Percentiles rank a stretch among this genome's conserved stretches.
Evolutionary conservation across 805 yeast species (phyloP).

Genomic region (Yarrowia osloensis): DNA sequence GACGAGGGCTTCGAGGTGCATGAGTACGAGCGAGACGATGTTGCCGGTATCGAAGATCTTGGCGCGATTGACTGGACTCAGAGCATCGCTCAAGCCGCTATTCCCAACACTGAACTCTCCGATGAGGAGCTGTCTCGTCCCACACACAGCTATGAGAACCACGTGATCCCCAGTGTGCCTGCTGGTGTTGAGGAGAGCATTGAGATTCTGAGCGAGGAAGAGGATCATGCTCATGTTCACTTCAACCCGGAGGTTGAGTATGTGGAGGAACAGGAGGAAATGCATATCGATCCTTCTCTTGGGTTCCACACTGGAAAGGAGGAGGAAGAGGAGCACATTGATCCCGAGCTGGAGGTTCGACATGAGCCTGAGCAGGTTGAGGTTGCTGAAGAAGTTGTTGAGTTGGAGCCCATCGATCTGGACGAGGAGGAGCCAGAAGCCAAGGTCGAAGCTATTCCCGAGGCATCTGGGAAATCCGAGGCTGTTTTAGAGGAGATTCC

Average conservation of each 20-base stretch:
- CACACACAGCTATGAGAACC: neutral
- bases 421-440: neutral
- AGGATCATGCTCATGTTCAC: neutral
- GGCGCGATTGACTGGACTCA: neutral
- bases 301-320: neutral
- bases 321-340: neutral
- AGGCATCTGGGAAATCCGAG: too few relatives aligned
- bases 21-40: neutral
- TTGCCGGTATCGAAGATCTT: neutral
- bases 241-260: neutral
- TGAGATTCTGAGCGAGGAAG: slow-evolving; percentile 5
- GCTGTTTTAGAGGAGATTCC: too few relatives aligned
- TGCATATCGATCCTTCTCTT: slow-evolving; percentile 11
- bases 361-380: neutral
- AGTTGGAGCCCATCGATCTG: neutral
- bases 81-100: slow-evolving; percentile 21
- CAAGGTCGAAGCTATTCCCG: neutral
- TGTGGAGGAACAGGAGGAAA: neutral
- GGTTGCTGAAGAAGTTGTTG: neutral
- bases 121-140: slow-evolving; percentile 18
- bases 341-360: neutral
- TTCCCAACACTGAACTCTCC: neutral
- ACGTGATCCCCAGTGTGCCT: neutral
- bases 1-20: slow-evolving; percentile 1
- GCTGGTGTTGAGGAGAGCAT: neutral